Percentiles rank a stretch among this genome's conserved stretches.
Conservation (phyloP, 2,329 filamentous ascomycete genomes). For the Colletotrichum tabaci region DNA sequence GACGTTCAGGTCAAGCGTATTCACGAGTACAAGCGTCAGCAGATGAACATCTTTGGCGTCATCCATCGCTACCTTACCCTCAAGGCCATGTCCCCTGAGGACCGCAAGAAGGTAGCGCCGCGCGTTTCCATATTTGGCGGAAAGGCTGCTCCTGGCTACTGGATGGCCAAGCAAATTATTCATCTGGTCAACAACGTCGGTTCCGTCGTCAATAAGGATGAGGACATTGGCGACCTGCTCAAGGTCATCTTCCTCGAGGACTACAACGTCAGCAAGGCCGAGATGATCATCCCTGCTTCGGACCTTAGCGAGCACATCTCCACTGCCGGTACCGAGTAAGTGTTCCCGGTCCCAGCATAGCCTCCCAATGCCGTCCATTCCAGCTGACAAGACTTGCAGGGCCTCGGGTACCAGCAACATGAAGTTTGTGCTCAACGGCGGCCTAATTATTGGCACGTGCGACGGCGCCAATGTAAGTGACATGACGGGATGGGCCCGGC, state of each 20-base stretch:
- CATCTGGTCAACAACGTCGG: constrained; percentile 96
- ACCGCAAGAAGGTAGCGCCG: constrained; percentile 88
- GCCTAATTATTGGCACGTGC: constrained; percentile 96
- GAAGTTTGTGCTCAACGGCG: constrained; percentile 99
- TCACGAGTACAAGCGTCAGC: constrained; percentile 99
- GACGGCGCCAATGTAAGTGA: constrained; percentile 92
- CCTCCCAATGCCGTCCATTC: background rate
- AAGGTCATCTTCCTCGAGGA: constrained; percentile 98
- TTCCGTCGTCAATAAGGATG: constrained; percentile 90
- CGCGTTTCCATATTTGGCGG: constrained; percentile 97
- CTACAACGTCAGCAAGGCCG: constrained; percentile 99
- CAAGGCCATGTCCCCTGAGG: constrained; percentile 86
- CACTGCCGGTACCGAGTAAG: constrained; percentile 91
- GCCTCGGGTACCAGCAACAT: constrained; percentile 95
- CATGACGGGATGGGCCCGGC: constrained; percentile 36
- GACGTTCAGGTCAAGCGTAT: constrained; percentile 99
- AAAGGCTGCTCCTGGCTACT: constrained; percentile 98
- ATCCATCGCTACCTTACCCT: constrained; percentile 94
- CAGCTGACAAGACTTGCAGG: constrained; percentile 51
- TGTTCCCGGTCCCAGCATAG: constrained; percentile 39
- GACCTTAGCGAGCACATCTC: constrained; percentile 99
- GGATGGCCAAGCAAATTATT: constrained; percentile 99
- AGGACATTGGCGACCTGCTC: constrained; percentile 91
- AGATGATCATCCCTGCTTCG: constrained; percentile 94
- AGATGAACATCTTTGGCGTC: constrained; percentile 98